Evolutionary conservation across 2,329 filamentous ascomycete species (phyloP), one percentile per base, ranked within the genome.

Genomic region (Colletotrichum scovillei): DNA sequence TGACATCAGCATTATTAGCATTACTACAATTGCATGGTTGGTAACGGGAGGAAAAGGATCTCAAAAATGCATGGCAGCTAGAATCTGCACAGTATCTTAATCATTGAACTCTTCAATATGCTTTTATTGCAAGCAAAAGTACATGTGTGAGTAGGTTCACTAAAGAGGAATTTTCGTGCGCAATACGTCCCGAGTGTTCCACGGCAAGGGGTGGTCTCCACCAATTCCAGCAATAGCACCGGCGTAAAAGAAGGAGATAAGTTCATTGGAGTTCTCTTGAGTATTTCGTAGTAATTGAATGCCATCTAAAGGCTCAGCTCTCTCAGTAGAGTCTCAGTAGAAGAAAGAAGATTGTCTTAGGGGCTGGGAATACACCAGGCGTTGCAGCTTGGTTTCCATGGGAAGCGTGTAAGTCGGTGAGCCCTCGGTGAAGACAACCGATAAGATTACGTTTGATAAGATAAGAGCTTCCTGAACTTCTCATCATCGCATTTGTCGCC

Each of bases 391-490:
- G 38, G 16, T 19, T 7, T 38, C 7, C 9, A 11, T 30, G n/a
- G 58, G 58, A 62, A n/a, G 22, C 30, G 66, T 73, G 42, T 73
- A 49, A 73, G 70, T 73, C 66, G 70, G 66, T 70, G 55, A 49
- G 38, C 22, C 6, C 7, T 28, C 67, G 67, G 67, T 24, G 57
- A 46, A 24, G 22, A 9, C 16, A 11, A 19, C 32, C 14, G 72
- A 63, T 64, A 63, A 69, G 58, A 49, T 14, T 22, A 16, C 5
- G 0, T 5, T 8, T 22, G 72, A 72, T 74, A 67, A 74, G 68
- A 74, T 74, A 74, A 74, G 73, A 74, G 55, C 69, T 69, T 69
- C 52, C 59, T 4, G 63, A 73, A 42, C 35, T 49, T 49, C 46
- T 55, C 35, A 57, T 22, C 46, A 28, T 56, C n/a, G 11, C 38